Percentiles rank a stretch among this genome's conserved stretches.
These are phyloP conservation scores for Noccaea caerulescens DNA, from an alignment of 345 rosid genomes.

Conservation along the genomic window DNA sequence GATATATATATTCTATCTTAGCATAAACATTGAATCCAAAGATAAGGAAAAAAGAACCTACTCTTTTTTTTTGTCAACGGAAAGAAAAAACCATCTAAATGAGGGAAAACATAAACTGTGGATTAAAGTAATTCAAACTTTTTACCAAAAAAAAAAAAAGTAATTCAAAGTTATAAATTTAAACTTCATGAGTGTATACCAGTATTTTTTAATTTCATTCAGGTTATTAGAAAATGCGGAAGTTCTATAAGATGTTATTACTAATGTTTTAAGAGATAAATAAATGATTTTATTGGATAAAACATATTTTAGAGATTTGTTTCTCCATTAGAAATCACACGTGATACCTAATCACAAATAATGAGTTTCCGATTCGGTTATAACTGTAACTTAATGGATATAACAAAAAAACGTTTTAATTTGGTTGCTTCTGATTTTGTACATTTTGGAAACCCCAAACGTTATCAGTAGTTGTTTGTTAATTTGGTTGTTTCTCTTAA, in stretches of 20 bases:
- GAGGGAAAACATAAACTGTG: not conserved
- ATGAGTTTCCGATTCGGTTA: not conserved
- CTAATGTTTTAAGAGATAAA: not conserved
- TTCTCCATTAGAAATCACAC: not conserved
- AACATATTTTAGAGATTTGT: not conserved
- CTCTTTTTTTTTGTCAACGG: not conserved
- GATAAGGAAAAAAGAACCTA: no score
- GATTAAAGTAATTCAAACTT: not conserved
- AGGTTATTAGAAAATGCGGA: not conserved
- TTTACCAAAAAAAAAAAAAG: no score
- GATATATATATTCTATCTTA: not conserved
- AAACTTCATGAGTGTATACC: not conserved
- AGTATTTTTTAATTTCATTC: not conserved
- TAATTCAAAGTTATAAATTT: not conserved
- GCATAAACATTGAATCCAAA: constrained; percentile 22
- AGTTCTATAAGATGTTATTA: not conserved
- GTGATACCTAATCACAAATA: not conserved
- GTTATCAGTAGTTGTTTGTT: not conserved
- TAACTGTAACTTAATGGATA: not conserved
- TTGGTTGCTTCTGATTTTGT: constrained; percentile 5
- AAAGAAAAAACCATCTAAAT: not conserved
- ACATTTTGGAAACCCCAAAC: not conserved
- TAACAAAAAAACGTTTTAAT: not conserved
- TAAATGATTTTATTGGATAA: not conserved
- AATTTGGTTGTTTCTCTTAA: not conserved